Evolutionary conservation across 768 basidiomycete genomes (phyloP).

Genomic region (Roridomyces roridus): DNA sequence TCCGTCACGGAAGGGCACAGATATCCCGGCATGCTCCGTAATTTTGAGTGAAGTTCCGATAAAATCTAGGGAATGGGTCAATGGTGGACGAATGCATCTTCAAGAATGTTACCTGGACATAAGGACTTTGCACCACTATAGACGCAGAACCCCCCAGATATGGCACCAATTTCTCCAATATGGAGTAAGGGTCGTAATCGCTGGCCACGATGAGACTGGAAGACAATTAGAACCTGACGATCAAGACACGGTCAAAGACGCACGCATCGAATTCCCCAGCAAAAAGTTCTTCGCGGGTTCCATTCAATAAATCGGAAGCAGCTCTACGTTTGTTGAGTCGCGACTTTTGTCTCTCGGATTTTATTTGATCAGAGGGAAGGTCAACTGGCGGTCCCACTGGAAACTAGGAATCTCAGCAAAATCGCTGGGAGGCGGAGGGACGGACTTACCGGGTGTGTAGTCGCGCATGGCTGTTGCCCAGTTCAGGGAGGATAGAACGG

Average conservation of each 20-base stretch:
- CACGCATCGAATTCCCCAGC: constrained; percentile 90
- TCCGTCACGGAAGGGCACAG: constrained; percentile 85
- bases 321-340: constrained; percentile 80
- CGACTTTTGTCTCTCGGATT: constrained; percentile 74
- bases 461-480: constrained; percentile 90
- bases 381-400: constrained; percentile 68
- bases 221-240: background rate
- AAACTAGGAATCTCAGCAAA: constrained; percentile 23
- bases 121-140: constrained; percentile 86
- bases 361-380: constrained; percentile 59
- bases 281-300: constrained; percentile 81
- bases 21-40: constrained; percentile 71
- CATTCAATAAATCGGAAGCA: constrained; percentile 64
- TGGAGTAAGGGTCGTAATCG: constrained; percentile 84
- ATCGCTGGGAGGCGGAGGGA: background rate
- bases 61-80: constrained; percentile 56
- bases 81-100: background rate
- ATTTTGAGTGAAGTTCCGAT: constrained; percentile 73
- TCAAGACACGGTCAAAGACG: constrained; percentile 25
- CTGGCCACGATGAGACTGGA: constrained; percentile 78
- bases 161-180: constrained; percentile 73
- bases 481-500: constrained; percentile 74
- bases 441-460: constrained; percentile 66
- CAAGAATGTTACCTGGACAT: constrained; percentile 67
- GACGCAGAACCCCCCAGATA: constrained; percentile 87